Base-by-base conservation (phyloP, 768 basidiomycete species). In the Lactarius vividus region DNA sequence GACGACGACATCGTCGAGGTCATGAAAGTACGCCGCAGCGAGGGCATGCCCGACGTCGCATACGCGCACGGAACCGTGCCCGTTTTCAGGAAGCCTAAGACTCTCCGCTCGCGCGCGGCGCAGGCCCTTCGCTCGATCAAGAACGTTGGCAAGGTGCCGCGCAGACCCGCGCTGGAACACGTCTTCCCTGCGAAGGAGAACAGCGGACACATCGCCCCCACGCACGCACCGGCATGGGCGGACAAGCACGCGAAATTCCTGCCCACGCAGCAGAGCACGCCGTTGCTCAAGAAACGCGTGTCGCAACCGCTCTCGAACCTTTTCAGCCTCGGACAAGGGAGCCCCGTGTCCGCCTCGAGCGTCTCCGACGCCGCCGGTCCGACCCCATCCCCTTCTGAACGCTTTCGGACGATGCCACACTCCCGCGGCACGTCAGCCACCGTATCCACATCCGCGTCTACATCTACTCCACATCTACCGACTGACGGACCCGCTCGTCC, bases 1-100 rank as follows among this genome's bases (percentile, higher is more conserved):
- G 74, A 73, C 58, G 71, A 71, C n/a, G 76, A 77, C 52, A 72
- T 78, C 26, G 68, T 78, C 9, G 77, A 78, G 69, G 76, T 78
- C 57, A 68, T 77, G 55, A 77, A 76, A 69, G 74, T 77, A 28
- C 74, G 72, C 46, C 68, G 74, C 61, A 70, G 72, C 57, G 73
- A 76, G 54, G 75, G 74, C 56, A 70, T 72, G 64, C 59, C 64
- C n/a, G 72, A 74, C 54, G 66, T 71, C 37, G 66, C 62, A 10
- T 72, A 72, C 3, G 68, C 58, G 4, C 58, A 65, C 39, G 67
- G 59, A 20, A 58, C 71, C 42, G 63, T 69, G n/a, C 65, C 46
- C 20, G 42, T 31, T 20, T 55, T 73, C 64, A 74, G 73, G 71
- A 75, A 74, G 67, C 73, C 74, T 39, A 75, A 69, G 68, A 77